phyloP scores from a whole-genome alignment of 306 rosid species.

The Rosa persica region DNA sequence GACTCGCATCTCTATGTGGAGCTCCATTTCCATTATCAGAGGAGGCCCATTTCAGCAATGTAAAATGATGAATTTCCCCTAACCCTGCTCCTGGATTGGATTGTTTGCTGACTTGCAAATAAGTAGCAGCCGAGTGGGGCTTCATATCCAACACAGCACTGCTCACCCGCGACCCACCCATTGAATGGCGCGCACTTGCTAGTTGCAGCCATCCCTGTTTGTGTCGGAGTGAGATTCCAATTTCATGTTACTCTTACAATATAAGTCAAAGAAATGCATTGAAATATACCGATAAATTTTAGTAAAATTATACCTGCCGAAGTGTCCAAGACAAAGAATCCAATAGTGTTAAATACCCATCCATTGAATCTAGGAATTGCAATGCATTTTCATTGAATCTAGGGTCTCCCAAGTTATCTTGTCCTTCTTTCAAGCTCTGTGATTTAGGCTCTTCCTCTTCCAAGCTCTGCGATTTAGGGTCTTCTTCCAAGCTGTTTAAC shows the following conservation, averaged over 20 bases:
- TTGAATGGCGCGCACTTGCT: conserved; percentile 84
- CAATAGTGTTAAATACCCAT: conserved; percentile 50
- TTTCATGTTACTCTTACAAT: neutral
- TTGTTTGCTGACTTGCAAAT: conserved; percentile 42
- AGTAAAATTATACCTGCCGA: conserved; percentile 47
- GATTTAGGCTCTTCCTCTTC: conserved; percentile 12
- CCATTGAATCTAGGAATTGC: conserved; percentile 68
- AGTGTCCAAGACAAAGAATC: conserved; percentile 65
- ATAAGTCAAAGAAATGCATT: neutral
- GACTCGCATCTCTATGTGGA: conserved; percentile 6
- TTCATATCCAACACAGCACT: conserved; percentile 71
- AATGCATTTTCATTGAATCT: conserved; percentile 32
- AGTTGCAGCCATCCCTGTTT: conserved; percentile 87
- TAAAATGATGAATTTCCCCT: conserved; percentile 48
- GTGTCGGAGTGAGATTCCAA: conserved; percentile 3
- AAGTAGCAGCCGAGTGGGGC: conserved; percentile 62
- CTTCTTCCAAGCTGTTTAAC: neutral
- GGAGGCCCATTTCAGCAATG: conserved; percentile 69
- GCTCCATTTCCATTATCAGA: conserved; percentile 31
- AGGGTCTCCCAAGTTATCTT: conserved; percentile 26
- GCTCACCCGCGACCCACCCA: conserved; percentile 80
- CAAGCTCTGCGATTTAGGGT: neutral
- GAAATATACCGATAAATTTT: neutral
- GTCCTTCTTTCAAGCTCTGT: conserved; percentile 2
- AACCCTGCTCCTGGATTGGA: conserved; percentile 19